Evolutionary conservation across 768 basidiomycete species (phyloP).

Genomic region (Amanita pallidorosea): DNA sequence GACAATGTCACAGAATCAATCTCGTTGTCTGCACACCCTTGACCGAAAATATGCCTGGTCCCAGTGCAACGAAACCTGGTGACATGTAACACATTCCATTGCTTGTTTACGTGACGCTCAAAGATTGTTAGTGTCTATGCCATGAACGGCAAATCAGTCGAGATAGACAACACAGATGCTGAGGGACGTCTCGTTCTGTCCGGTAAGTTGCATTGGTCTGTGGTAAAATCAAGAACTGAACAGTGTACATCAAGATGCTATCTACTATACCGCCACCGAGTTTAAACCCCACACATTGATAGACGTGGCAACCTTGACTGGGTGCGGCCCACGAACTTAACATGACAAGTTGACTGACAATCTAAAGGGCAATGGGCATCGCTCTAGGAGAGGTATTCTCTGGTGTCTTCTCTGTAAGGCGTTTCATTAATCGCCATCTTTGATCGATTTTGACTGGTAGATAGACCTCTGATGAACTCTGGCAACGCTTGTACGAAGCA

Average conservation of each 20-base stretch:
- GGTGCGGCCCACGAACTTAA: slow-evolving; percentile 27
- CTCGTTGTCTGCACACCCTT: slow-evolving; percentile 64
- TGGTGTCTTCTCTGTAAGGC: slow-evolving; percentile 66
- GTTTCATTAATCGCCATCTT: not conserved
- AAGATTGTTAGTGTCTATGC: slow-evolving; percentile 48
- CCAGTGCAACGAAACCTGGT: slow-evolving; percentile 68
- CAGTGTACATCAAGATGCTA: slow-evolving; percentile 42
- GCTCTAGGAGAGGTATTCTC: slow-evolving; percentile 70
- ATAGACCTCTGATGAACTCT: slow-evolving; percentile 67
- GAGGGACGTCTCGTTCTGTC: slow-evolving; percentile 72
- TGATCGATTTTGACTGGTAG: not conserved
- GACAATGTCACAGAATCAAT: slow-evolving; percentile 43
- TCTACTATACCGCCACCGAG: slow-evolving; percentile 70
- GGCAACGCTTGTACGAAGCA: slow-evolving; percentile 56
- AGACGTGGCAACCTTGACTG: slow-evolving; percentile 83
- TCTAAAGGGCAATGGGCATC: slow-evolving; percentile 50
- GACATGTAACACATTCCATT: slow-evolving; percentile 47
- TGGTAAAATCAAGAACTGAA: not conserved
- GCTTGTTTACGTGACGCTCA: not conserved
- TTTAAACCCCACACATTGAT: slow-evolving; percentile 77
- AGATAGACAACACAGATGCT: slow-evolving; percentile 83
- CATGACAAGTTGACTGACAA: not conserved
- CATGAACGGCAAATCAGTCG: slow-evolving; percentile 83
- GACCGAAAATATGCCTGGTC: slow-evolving; percentile 80
- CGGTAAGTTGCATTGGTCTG: slow-evolving; percentile 24